Base-by-base conservation (phyloP, 495 filamentous ascomycete genomes). In the Penicillium maclennaniae region DNA sequence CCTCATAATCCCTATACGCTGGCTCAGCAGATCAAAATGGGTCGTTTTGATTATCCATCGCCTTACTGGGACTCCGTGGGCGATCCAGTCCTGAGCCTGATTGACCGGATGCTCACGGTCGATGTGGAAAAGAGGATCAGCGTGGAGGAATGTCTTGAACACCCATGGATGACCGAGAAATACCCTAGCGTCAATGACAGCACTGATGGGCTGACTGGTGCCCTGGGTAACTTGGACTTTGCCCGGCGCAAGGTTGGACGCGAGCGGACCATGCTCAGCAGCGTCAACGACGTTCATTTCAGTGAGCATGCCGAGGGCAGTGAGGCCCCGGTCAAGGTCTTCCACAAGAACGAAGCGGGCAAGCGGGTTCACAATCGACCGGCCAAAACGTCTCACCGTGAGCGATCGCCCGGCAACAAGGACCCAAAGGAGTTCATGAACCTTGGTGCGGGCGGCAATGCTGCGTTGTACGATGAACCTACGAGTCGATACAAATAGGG, bases 21-120 rank as follows among this genome's bases (percentile, higher is more conserved):
- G 15, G 86, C 88, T 0, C 89, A 99, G 56, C 84, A 97, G 72
- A 99, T 99, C 70, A 88, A 87, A 65, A 78, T 81, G 65, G 95
- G 87, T 6, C 81, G 81, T 41, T 97, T 95, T 58, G 89, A 97
- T 68, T 99, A 96, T 58, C 95, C 95, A 2, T 92, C 89, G 1
- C 95, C 95, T 15, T 99, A 97, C 68, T 99, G 95, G 95, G 93
- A 97, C 69, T 83, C 85, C 4, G 86, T 99, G 52, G 87, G 84
- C 51, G 95, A 99, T 51, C 81, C 87, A 38, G 95, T 92, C 4
- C 77, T 97, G 47, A 92, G 97, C 52, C 80, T 99, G 21, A 97
- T 99, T 53, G 95, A 97, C 65, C 79, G 80, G 27, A 99, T 99
- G 95, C 81, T 99, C 27, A 86, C 86, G 0, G 91, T 96, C 15